Evolutionary conservation across 2,329 filamentous ascomycete genomes (phyloP).

Genomic region (Phialemoniopsis sp.): DNA sequence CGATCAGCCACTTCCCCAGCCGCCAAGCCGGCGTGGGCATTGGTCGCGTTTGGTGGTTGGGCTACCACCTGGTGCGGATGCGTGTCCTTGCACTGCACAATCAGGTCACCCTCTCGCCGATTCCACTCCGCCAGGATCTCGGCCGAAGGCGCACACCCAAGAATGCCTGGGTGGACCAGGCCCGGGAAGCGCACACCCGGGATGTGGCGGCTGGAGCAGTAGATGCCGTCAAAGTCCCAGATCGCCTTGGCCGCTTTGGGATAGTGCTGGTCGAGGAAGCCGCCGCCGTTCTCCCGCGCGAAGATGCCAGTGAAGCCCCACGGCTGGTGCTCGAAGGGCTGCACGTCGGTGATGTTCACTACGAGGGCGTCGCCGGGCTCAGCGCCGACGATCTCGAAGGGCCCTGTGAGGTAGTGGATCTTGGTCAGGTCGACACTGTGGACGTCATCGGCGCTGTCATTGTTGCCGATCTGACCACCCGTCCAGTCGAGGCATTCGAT

Average conservation of each 20-base stretch:
- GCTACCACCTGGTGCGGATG: conserved; percentile 62
- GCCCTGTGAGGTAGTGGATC: conserved; percentile 84
- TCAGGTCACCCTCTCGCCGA: conserved; percentile 74
- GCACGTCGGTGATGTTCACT: conserved; percentile 89
- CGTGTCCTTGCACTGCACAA: conserved; percentile 58
- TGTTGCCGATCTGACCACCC: conserved; percentile 81
- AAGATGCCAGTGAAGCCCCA: conserved; percentile 93
- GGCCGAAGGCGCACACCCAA: conserved; percentile 81
- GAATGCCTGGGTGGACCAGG: conserved; percentile 85
- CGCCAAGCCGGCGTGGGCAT: conserved; percentile 68
- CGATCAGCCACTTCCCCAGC: conserved; percentile 54
- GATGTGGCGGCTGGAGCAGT: conserved; percentile 82
- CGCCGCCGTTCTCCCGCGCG: conserved; percentile 75
- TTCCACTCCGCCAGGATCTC: conserved; percentile 82
- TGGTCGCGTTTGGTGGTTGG: conserved; percentile 67
- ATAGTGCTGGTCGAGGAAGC: conserved; percentile 84
- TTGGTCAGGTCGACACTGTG: conserved; percentile 78
- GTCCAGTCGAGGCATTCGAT: conserved; percentile 90
- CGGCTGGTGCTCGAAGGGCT: conserved; percentile 78
- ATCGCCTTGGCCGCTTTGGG: conserved; percentile 68
- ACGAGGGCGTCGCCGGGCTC: conserved; percentile 81
- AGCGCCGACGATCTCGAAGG: conserved; percentile 81
- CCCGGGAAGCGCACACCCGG: conserved; percentile 84
- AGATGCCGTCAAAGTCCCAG: conserved; percentile 54
- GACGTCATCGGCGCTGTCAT: conserved; percentile 86